phyloP scores from a whole-genome alignment of 208 protist species.

The Trypanosoma scelopori region DNA sequence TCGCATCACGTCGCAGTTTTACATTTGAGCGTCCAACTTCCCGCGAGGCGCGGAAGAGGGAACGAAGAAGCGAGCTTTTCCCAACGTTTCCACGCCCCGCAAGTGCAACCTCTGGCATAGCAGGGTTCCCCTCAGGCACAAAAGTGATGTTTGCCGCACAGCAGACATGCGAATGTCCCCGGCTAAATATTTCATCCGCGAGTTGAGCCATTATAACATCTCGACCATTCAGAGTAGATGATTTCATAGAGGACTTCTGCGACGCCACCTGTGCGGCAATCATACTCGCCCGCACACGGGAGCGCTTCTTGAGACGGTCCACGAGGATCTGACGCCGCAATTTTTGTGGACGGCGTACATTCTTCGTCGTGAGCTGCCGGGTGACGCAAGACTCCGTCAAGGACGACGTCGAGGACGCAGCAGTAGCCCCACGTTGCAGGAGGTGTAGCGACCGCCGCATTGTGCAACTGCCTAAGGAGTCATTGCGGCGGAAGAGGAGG shows the following conservation, averaged over 20 bases:
- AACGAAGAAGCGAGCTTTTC: constrained; percentile 78
- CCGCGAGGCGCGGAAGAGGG: constrained; percentile 67
- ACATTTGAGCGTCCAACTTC: constrained; percentile 78
- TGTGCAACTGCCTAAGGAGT: constrained; percentile 3
- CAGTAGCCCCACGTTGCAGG: neutral
- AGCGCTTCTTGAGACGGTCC: constrained; percentile 47
- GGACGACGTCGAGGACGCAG: neutral
- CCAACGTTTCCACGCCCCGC: constrained; percentile 65
- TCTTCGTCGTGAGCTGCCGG: constrained; percentile 46
- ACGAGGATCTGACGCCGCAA: constrained; percentile 27
- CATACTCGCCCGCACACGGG: constrained; percentile 35
- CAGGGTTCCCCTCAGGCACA: constrained; percentile 84
- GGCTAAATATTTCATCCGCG: constrained; percentile 83
- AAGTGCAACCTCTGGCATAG: constrained; percentile 76
- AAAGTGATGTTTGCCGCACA: constrained; percentile 82
- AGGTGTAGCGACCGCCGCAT: constrained; percentile 21
- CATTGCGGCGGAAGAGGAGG: constrained; percentile 1
- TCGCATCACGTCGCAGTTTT: constrained; percentile 68
- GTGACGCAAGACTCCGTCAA: constrained; percentile 56
- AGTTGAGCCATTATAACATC: constrained; percentile 76
- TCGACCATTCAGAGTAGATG: constrained; percentile 49
- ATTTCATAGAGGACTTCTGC: constrained; percentile 27
- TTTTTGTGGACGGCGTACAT: constrained; percentile 43
- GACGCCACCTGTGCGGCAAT: constrained; percentile 53
- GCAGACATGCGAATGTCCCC: constrained; percentile 65